Conservation (phyloP, 352 stramenopile genomes). For the Discostella stelligera region DNA sequence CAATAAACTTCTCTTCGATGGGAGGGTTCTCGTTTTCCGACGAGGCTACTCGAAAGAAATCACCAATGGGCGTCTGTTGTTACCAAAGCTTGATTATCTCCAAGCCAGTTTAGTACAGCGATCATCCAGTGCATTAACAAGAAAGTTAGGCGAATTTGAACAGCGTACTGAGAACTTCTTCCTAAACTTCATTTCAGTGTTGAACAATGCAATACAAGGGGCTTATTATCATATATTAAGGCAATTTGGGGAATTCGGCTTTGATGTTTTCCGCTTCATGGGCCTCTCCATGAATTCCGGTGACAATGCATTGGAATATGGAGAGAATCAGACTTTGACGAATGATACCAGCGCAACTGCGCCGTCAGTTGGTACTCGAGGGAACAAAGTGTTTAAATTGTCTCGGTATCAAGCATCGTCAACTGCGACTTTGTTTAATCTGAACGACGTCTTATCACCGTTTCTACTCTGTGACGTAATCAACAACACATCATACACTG, state of each 20-base stretch:
- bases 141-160: slow-evolving; percentile 54
- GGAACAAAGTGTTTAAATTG: slow-evolving; percentile 68
- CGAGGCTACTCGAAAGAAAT: slow-evolving; percentile 75
- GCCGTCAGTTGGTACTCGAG: slow-evolving; percentile 10
- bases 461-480: slow-evolving; percentile 64
- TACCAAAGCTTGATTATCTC: slow-evolving; percentile 81
- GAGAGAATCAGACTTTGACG: background rate
- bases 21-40: slow-evolving; percentile 71
- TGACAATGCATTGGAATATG: slow-evolving; percentile 12
- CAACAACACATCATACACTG: slow-evolving; percentile 13
- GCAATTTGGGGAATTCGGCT: slow-evolving; percentile 5
- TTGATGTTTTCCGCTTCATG: slow-evolving; percentile 24
- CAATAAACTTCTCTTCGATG: slow-evolving; percentile 67
- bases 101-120: slow-evolving; percentile 77
- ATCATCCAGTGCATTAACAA: slow-evolving; percentile 57
- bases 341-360: slow-evolving; percentile 1
- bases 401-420: slow-evolving; percentile 54
- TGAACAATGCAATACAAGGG: slow-evolving; percentile 16
- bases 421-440: slow-evolving; percentile 32
- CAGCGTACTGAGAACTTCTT: slow-evolving; percentile 30
- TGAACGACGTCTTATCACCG: slow-evolving; percentile 55
- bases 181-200: background rate
- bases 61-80: slow-evolving; percentile 65
- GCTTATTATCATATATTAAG: background rate
- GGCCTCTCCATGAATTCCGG: slow-evolving; percentile 30